Evolutionary conservation across 192 early-diverging fungal genomes (phyloP).

Genomic region (Coemansia sp.): DNA sequence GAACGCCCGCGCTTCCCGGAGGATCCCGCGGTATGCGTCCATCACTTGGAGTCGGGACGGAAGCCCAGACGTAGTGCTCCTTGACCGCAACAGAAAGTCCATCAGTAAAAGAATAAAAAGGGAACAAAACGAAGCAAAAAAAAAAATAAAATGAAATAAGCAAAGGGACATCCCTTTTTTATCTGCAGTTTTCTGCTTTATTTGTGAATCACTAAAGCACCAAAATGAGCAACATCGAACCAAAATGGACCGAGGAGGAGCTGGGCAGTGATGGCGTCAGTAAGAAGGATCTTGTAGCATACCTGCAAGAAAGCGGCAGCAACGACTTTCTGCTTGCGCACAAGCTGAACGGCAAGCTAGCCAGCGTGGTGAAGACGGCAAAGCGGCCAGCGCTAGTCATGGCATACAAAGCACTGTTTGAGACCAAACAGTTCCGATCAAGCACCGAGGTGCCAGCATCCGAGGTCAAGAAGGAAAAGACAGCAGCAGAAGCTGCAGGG

Average conservation of each 20-base stretch:
- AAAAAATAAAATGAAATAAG: not conserved
- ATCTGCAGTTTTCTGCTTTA: not conserved
- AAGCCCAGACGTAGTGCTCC: not conserved
- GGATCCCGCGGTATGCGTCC: constrained; percentile 33
- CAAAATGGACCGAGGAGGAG: constrained; percentile 66
- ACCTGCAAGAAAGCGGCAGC: constrained; percentile 65
- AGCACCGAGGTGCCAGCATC: constrained; percentile 35
- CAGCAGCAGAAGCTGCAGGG: constrained; percentile 1
- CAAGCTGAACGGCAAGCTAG: constrained; percentile 74
- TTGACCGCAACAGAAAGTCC: constrained; percentile 35
- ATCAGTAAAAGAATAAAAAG: not conserved
- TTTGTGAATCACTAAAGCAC: not conserved
- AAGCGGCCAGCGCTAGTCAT: constrained; percentile 65
- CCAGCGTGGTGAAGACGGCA: constrained; percentile 69
- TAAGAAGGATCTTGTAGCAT: constrained; percentile 73
- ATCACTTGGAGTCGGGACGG: constrained; percentile 12
- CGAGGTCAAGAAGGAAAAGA: constrained; percentile 44
- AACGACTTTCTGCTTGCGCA: constrained; percentile 65
- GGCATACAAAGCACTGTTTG: constrained; percentile 68
- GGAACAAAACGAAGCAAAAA: not conserved
- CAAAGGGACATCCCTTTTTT: not conserved
- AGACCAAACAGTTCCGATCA: constrained; percentile 61
- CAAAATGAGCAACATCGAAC: constrained; percentile 30
- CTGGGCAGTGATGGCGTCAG: constrained; percentile 64
- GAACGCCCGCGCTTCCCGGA: constrained; percentile 38